Conservation (phyloP, 345 rosid genomes). For the Reutealis trisperma region DNA sequence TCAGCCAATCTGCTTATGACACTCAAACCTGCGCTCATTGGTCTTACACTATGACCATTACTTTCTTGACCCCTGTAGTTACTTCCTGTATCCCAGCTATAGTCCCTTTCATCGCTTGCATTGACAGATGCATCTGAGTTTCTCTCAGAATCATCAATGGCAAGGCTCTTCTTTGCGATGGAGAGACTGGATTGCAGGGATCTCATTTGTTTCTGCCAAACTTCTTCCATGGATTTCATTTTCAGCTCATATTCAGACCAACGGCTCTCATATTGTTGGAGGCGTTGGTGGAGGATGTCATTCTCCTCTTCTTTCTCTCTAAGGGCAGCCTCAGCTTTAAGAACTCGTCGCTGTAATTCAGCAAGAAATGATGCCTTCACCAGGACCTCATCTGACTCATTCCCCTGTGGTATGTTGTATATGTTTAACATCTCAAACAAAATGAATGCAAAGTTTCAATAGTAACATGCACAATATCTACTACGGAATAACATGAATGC, state of each 20-base stretch:
- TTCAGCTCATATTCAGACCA: slow-evolving; percentile 96
- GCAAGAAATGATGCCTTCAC: slow-evolving; percentile 91
- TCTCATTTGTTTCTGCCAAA: slow-evolving; percentile 99
- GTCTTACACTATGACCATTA: slow-evolving; percentile 59
- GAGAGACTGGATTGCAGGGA: slow-evolving; percentile 95
- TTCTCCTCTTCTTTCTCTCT: slow-evolving; percentile 96
- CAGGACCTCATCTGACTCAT: slow-evolving; percentile 74
- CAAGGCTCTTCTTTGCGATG: slow-evolving; percentile 94
- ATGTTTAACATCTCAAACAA: slow-evolving; percentile 9
- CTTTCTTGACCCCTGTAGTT: slow-evolving; percentile 59
- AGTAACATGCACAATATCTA: background rate
- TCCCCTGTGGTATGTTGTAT: slow-evolving; percentile 38
- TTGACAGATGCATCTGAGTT: slow-evolving; percentile 90
- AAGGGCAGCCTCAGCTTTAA: slow-evolving; percentile 82
- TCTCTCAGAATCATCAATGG: slow-evolving; percentile 77
- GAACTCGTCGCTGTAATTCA: slow-evolving; percentile 87
- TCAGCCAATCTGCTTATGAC: slow-evolving; percentile 87
- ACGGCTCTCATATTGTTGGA: slow-evolving; percentile 91
- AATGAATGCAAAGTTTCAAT: too few species aligned
- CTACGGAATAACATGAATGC: background rate
- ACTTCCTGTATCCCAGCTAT: slow-evolving; percentile 63
- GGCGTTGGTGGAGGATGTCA: slow-evolving; percentile 88
- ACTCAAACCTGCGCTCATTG: slow-evolving; percentile 81
- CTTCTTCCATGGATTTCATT: slow-evolving; percentile 99
- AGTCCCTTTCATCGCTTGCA: slow-evolving; percentile 72